phyloP scores from a whole-genome alignment of 495 filamentous ascomycete species.

The Penicillium ucsense region DNA sequence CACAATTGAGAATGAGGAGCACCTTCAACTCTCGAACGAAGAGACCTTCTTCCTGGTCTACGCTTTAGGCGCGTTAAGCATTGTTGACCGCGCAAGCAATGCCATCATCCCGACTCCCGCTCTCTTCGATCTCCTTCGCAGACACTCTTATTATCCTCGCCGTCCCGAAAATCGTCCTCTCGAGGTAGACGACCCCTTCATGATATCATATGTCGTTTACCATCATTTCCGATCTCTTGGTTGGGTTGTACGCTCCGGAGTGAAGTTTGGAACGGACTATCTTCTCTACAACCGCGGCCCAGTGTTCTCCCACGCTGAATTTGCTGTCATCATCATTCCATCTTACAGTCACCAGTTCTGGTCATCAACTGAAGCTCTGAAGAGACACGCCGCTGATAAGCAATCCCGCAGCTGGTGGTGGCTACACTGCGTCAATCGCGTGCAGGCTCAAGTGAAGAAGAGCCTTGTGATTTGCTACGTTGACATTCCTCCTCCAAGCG shows the following conservation, averaged over 20 bases:
- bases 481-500: constrained; percentile 67
- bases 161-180: constrained; percentile 22
- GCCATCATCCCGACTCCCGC: constrained; percentile 23
- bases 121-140: constrained; percentile 57
- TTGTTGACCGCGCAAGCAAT: constrained; percentile 48
- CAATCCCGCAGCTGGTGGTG: constrained; percentile 70
- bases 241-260: constrained; percentile 88
- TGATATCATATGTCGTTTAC: constrained; percentile 78
- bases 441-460: constrained; percentile 84
- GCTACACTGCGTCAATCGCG: constrained; percentile 84
- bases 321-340: constrained; percentile 74
- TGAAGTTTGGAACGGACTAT: constrained; percentile 93
- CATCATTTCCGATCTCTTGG: constrained; percentile 95
- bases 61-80: constrained; percentile 63
- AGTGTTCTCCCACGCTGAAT: constrained; percentile 89
- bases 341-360: constrained; percentile 71
- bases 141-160: constrained; percentile 60
- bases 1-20: constrained; percentile 64
- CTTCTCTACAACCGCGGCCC: constrained; percentile 92
- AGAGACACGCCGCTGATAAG: constrained; percentile 35
- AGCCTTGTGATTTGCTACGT: constrained; percentile 81
- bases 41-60: constrained; percentile 91
- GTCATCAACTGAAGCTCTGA: constrained; percentile 42
- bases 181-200: constrained; percentile 69
- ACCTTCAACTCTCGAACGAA: constrained; percentile 80